A percentile compares a stretch with the other conserved stretches of the same genome.
Evolutionary conservation across 306 rosid species (phyloP).

Genomic region (Sicyos edulis): DNA sequence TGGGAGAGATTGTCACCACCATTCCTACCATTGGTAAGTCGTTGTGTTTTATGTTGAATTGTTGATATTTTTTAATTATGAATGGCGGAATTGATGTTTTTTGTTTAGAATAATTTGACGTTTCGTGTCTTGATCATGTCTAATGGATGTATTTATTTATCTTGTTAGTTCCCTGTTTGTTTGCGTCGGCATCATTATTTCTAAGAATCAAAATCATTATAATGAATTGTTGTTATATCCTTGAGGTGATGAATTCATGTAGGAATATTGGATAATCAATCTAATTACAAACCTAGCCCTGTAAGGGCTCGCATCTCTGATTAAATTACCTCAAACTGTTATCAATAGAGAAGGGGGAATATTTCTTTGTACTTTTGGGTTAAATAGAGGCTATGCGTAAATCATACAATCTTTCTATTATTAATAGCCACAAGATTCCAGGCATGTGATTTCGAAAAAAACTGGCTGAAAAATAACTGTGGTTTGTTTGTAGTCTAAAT

Average conservation of each 20-base stretch:
- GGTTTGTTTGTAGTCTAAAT: neutral
- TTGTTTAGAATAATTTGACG: neutral
- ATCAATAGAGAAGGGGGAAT: neutral
- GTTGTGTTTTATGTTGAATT: neutral
- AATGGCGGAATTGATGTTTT: neutral
- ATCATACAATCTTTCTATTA: neutral
- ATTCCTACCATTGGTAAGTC: conserved; percentile 82
- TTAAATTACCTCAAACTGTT: neutral
- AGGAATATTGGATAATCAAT: neutral
- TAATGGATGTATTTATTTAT: no score
- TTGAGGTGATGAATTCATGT: neutral
- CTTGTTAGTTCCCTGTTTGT: no score
- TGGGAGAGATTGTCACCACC: conserved; percentile 89
- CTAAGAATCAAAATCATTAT: no score
- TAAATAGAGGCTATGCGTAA: neutral
- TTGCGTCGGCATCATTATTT: no score
- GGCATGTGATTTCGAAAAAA: neutral
- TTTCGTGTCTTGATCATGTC: neutral
- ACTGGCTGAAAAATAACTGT: neutral
- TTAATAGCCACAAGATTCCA: neutral
- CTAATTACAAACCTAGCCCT: neutral
- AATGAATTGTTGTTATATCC: neutral
- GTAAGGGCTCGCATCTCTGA: neutral
- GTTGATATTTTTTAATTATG: neutral
- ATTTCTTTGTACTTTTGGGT: neutral